These are phyloP conservation scores for Vitis hybrid DNA, from an alignment of 177 flowering plant genomes.

Conservation along the genomic window DNA sequence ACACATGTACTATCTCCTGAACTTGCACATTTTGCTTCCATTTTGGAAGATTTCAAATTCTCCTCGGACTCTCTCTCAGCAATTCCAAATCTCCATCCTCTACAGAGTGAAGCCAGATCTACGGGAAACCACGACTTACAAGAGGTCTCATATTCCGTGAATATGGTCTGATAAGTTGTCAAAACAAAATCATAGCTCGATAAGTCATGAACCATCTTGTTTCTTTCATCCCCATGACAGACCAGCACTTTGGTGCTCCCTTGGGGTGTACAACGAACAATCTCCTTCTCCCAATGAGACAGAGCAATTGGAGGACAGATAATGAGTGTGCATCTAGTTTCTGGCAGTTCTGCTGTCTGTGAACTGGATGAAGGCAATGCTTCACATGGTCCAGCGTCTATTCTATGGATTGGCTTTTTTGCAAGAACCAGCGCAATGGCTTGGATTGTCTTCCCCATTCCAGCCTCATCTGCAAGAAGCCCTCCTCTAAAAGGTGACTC, in stretches of 20 bases:
- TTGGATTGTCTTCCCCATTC: too few species aligned
- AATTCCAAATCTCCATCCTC: not conserved
- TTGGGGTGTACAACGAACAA: not conserved
- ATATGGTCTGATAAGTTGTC: not conserved
- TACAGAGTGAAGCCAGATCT: not conserved
- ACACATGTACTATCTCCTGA: not conserved
- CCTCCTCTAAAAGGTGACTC: not conserved
- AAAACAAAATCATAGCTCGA: conserved; percentile 2
- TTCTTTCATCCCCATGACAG: not conserved
- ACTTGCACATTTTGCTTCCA: not conserved
- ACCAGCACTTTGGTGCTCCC: conserved; percentile 4
- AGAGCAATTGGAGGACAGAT: not conserved
- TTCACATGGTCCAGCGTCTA: not conserved
- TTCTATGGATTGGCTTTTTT: not conserved
- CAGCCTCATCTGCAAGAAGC: conserved; percentile 1
- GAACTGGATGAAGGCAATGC: not conserved
- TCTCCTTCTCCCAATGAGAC: not conserved
- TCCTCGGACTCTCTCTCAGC: not conserved
- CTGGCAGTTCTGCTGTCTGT: not conserved
- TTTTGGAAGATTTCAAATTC: not conserved
- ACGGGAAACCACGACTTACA: not conserved
- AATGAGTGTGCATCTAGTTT: not conserved
- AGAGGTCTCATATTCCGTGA: not conserved
- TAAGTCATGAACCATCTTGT: not conserved
- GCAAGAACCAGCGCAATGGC: not conserved